phyloP scores from a whole-genome alignment of 2,329 filamentous ascomycete genomes.

The Epichloe gansuensis region DNA sequence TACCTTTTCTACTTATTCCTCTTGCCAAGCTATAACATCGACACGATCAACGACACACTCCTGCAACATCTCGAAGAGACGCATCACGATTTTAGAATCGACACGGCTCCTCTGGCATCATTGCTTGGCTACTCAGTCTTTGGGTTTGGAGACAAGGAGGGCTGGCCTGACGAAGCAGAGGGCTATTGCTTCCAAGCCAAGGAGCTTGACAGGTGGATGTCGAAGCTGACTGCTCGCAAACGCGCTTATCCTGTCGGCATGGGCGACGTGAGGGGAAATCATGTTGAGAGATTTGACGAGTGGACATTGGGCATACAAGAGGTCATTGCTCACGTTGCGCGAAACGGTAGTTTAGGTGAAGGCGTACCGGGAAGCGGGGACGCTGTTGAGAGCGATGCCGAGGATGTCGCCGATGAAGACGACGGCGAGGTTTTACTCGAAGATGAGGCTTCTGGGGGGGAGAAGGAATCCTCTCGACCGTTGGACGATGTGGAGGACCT shows the following conservation, averaged over 20 bases:
- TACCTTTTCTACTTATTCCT: constrained; percentile 74
- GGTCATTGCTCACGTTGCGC: constrained; percentile 50
- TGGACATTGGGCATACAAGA: constrained; percentile 68
- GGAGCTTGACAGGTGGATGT: constrained; percentile 91
- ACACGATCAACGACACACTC: constrained; percentile 79
- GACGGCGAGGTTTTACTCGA: constrained; percentile 37
- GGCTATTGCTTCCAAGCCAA: constrained; percentile 90
- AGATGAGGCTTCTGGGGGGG: constrained; percentile 23
- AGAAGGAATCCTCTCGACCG: constrained; percentile 24
- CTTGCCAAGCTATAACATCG: constrained; percentile 88
- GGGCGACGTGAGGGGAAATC: constrained; percentile 72
- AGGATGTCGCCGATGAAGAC: constrained; percentile 49
- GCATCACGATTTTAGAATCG: constrained; percentile 92
- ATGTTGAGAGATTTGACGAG: constrained; percentile 52
- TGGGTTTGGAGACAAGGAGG: constrained; percentile 81
- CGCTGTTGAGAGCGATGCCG: constrained; percentile 71
- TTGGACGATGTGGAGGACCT: constrained; percentile 80
- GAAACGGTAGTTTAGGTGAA: constrained; percentile 46
- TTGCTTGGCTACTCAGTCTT: constrained; percentile 86
- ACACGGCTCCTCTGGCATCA: constrained; percentile 66
- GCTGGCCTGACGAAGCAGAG: constrained; percentile 81
- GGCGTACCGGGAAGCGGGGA: constrained; percentile 70
- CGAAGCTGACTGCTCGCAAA: constrained; percentile 78
- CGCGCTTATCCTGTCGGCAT: constrained; percentile 80
- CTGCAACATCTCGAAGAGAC: constrained; percentile 81